Evolutionary conservation across 2,329 filamentous ascomycete species (phyloP), one percentile per base, ranked within the genome.

Genomic region (Cadophora sp.): DNA sequence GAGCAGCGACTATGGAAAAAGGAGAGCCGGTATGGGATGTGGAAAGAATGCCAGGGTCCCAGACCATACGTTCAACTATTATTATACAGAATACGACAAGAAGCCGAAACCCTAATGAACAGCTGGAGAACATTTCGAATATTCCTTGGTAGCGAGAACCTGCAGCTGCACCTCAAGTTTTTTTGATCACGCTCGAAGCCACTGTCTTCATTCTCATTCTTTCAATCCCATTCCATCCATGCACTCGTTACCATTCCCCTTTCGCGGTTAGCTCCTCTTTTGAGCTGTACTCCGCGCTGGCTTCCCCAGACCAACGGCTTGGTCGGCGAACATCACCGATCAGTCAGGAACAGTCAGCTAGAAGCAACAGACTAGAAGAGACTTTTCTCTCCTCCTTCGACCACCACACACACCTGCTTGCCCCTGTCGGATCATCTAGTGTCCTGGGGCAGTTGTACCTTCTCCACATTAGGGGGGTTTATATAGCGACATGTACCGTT

Each of bases 271-370:
- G 46, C 22, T 37, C 61, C 26, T 37, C 61, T 24, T 26, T 63
- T 19, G 61, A 34, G 34, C 27, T 50, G 14, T 43, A 31, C 22
- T 34, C 48, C 61, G 27, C n/a, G 62, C 34, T 58, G 26, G 62
- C 43, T 65, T 65, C 55, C 63, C 63, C 55, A 58, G 63, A 60
- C 53, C 61, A 48, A 56, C 66, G 66, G 66, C 66, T 64, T 64
- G 53, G n/a, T 64, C 66, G 66, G 62, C 66, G 66, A 59, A 58
- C 46, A 46, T 56, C 51, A 68, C 66, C 66, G 62, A 68, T 64
- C 48, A 55, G 31, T 64, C 48, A 40, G 26, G 29, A 37, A 63
- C 61, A 22, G 29, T 61, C 27, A 48, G 34, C 55, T 50, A 50
- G 40, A 31, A 31, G 55, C 5, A 55, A 8, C 60, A 31, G n/a